Evolutionary conservation across 2,329 filamentous ascomycete species (phyloP), one percentile per base, ranked within the genome.

Genomic region (Rhexocercosporidium sp.): DNA sequence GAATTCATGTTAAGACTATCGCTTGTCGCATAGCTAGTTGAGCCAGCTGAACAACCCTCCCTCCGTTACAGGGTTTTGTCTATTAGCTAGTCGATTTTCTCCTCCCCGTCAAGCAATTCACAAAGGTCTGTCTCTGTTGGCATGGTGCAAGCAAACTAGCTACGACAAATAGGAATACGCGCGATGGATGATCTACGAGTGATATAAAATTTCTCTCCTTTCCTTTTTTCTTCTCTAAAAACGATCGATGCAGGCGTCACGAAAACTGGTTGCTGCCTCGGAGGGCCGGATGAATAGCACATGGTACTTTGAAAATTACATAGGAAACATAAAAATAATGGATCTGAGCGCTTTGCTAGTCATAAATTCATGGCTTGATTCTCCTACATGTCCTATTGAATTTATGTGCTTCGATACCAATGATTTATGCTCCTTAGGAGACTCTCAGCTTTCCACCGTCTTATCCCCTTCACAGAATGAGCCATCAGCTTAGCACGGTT

Each of bases 1-100:
- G 63, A 61, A 65, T 65, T 49, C 56, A 65, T 65, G 63, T 65
- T 56, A 61, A 65, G 62, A 47, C 39, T 31, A 65, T 56, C 47
- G 56, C 41, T 27, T 37, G 22, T 34, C 27, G 22, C 44, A 34
- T 37, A 61, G 56, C 47, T 64, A 59, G 49, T 54, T 51, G 37
- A 61, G 46, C 25, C 57, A 46, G 12, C 57, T 11, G n/a, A 16
- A 44, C 31, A 12, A 29, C 11, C 9, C 60, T 11, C 41, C 29
- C 39, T 3, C 44, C 34, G 11, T 27, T 41, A 25, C 18, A 46
- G 44, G 31, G 53, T 9, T n/a, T 12, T 14, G 27, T 56, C 11
- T 31, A 22, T 46, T 39, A 44, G 22, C 18, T 39, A 22, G 18
- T 18, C 9, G 9, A 31, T 51, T 25, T 25, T 57, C n/a, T 20